Evolutionary conservation across 805 yeast species (phyloP), one percentile per base, ranked within the genome.

Genomic region (Yueomyces sinensis): DNA sequence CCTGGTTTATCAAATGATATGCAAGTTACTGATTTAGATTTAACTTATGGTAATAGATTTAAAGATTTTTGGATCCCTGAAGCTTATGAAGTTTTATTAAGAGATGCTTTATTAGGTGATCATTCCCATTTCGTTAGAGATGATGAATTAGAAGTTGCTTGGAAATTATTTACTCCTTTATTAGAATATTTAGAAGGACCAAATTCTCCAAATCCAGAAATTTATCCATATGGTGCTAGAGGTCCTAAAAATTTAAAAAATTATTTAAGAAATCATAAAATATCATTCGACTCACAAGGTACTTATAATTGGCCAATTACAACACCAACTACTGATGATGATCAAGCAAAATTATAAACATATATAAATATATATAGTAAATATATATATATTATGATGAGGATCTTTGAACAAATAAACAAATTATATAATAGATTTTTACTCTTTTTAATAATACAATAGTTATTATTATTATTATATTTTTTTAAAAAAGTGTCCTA

Each of bases 81-180:
- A 66, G 97, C 97, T 29, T 91, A 91, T 60, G 98, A 91, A 66
- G 81, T 95, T 1, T 73, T 91, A 48, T 83, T 91, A 49, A 75
- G 93, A 60, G 97, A 91, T 60, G 82, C 89, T 42, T 61, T 80
- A 54, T 70, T 74, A 46, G 97, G 93, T 37, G 94, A 87, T 61
- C 98, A 91, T 63, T 82, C 97, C 34, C 89, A 89, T 65, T 91
- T 91, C 56, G 97, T 91, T 24, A 79, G 98, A 64, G 96, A 89
- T 56, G 98, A 91, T 57, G 98, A 91, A 65, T 72, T 91, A 54
- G 96, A 87, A 37, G 76, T 79, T 39, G 79, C 93, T 40, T 91
- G 98, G 98, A 70, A 69, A 46, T 65, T 91, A 39, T 91, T 89
- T 67, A 91, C 97, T 15, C 97, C 97, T 14, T 65, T 91, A 45